Evolutionary conservation across 2,329 filamentous ascomycete species (phyloP).

Genomic region (Fusarium cyanostomum): DNA sequence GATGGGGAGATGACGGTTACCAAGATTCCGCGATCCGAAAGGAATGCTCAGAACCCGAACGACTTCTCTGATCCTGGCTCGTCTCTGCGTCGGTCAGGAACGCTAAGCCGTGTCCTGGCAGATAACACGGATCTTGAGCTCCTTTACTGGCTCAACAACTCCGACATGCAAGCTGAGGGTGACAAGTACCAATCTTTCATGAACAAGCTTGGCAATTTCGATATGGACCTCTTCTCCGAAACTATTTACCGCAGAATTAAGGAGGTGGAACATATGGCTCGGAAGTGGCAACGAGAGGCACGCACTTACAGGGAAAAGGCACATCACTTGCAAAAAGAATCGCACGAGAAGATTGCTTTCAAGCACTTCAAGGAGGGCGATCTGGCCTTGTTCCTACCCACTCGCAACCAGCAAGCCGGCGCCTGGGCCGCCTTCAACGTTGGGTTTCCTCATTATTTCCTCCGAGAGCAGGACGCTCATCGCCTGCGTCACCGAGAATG

Average conservation of each 20-base stretch:
- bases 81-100: slow-evolving; percentile 64
- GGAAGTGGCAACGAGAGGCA: slow-evolving; percentile 92
- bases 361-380: slow-evolving; percentile 97
- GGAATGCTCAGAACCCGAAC: slow-evolving; percentile 63
- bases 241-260: slow-evolving; percentile 89
- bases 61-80: slow-evolving; percentile 66
- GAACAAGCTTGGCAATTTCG: slow-evolving; percentile 77
- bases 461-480: slow-evolving; percentile 91
- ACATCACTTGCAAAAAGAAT: slow-evolving; percentile 81
- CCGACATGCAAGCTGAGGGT: slow-evolving; percentile 72
- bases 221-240: slow-evolving; percentile 85
- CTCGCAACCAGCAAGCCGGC: slow-evolving; percentile 90
- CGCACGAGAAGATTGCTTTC: slow-evolving; percentile 96
- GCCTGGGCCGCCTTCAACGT: slow-evolving; percentile 99
- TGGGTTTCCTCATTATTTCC: slow-evolving; percentile 95
- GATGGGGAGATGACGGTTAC: slow-evolving; percentile 79
- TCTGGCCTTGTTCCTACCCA: slow-evolving; percentile 91
- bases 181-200: slow-evolving; percentile 80
- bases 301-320: slow-evolving; percentile 88
- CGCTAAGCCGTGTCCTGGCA: slow-evolving; percentile 63
- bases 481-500: slow-evolving; percentile 87
- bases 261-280: slow-evolving; percentile 90
- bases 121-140: slow-evolving; percentile 75
- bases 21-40: slow-evolving; percentile 71
- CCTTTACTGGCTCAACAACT: slow-evolving; percentile 82